A percentile compares a stretch with the other conserved stretches of the same genome.
Conservation (phyloP, 805 yeast genomes). For the Komagataella pastoris region DNA sequence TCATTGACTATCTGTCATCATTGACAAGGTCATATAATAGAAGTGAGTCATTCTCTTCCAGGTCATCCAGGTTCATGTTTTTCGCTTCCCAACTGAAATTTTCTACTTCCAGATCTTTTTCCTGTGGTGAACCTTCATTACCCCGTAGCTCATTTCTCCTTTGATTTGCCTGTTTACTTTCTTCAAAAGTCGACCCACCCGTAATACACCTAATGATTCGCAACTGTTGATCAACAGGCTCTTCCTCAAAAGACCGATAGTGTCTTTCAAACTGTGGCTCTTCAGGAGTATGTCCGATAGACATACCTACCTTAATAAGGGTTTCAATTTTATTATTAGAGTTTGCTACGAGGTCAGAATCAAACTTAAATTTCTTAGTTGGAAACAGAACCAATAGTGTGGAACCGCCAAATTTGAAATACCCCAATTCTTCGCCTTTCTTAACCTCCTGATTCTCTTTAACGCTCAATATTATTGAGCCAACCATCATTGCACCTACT, state of each 20-base stretch:
- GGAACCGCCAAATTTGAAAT: conserved; percentile 93
- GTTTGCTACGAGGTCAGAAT: conserved; percentile 59
- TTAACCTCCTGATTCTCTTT: conserved; percentile 40
- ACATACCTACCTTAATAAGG: conserved; percentile 79
- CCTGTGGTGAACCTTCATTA: background rate
- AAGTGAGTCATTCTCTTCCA: conserved; percentile 7
- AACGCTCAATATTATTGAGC: conserved; percentile 67
- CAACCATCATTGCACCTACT: conserved; percentile 99
- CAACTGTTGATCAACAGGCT: conserved; percentile 30
- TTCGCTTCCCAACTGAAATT: conserved; percentile 7
- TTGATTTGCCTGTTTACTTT: background rate
- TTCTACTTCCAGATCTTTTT: conserved; percentile 2
- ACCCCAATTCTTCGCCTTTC: conserved; percentile 81
- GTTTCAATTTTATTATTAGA: conserved; percentile 68
- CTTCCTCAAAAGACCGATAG: conserved; percentile 29
- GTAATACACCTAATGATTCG: conserved; percentile 44
- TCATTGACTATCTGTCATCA: conserved; percentile 3
- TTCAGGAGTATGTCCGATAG: conserved; percentile 63
- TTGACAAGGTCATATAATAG: conserved; percentile 2
- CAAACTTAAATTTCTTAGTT: conserved; percentile 38
- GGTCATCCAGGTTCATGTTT: conserved; percentile 5
- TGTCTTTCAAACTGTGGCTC: conserved; percentile 28
- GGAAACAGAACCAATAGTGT: conserved; percentile 65
- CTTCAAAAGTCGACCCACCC: conserved; percentile 20
- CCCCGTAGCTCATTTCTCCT: background rate